A percentile compares a stretch with the other conserved stretches of the same genome.
Evolutionary conservation across 257 asterid species (phyloP).

Genomic region (Vinca minor): DNA sequence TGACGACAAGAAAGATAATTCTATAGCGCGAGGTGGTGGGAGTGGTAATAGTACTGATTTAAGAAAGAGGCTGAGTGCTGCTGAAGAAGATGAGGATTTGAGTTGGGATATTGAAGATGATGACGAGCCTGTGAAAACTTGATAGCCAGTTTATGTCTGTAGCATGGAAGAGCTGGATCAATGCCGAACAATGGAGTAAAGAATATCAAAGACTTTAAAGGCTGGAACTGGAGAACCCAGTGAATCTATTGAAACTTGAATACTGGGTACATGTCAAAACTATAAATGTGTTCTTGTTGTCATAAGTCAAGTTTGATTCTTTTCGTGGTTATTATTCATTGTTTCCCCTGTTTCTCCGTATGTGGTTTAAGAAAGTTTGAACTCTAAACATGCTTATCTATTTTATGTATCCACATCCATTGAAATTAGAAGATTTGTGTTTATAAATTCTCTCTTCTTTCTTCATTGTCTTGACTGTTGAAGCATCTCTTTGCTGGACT

Average conservation of each 20-base stretch:
- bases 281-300: background rate
- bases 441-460: too few species aligned
- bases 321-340: slow-evolving; percentile 2
- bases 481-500: too few species aligned
- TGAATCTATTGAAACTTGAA: background rate
- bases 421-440: too few species aligned
- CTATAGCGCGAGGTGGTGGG: slow-evolving; percentile 21
- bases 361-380: too few species aligned
- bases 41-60: slow-evolving; percentile 32
- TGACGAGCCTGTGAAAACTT: slow-evolving; percentile 37
- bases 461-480: too few species aligned
- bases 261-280: background rate
- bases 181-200: too few species aligned
- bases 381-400: too few species aligned
- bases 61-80: slow-evolving; percentile 45
- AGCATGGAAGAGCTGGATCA: too few species aligned
- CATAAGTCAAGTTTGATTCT: slow-evolving; percentile 18
- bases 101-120: slow-evolving; percentile 83
- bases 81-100: slow-evolving; percentile 64
- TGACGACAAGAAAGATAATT: slow-evolving; percentile 43
- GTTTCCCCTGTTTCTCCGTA: background rate
- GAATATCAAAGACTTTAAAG: too few species aligned
- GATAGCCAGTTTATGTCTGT: too few species aligned
- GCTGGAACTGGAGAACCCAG: background rate
- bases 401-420: too few species aligned